Evolutionary conservation across 2,329 filamentous ascomycete genomes (phyloP).

Genomic region (Claviceps monticola): DNA sequence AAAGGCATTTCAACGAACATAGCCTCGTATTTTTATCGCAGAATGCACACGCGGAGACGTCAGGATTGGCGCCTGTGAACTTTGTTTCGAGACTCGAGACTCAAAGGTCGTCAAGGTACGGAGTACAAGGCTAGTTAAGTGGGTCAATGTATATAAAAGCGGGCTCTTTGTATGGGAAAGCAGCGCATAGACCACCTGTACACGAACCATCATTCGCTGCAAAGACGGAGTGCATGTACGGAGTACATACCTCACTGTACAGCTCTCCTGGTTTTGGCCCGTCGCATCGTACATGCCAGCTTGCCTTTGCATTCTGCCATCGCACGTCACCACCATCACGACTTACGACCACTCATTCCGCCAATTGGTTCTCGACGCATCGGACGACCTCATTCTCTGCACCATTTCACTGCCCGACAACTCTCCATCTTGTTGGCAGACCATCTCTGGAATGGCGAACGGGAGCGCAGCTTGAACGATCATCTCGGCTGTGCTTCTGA

Average conservation of each 20-base stretch:
- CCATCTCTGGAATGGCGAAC: slow-evolving; percentile 8
- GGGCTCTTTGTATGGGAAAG: too few relatives aligned
- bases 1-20: too few relatives aligned
- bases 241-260: background rate
- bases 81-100: too few relatives aligned
- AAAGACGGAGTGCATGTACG: background rate
- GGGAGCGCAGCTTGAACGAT: slow-evolving; percentile 8
- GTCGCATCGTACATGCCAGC: slow-evolving; percentile 4
- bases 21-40: too few relatives aligned
- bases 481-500: slow-evolving; percentile 9
- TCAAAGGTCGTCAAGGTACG: too few relatives aligned
- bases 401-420: background rate
- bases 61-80: too few relatives aligned
- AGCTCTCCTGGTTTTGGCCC: background rate
- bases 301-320: slow-evolving; percentile 8
- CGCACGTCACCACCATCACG: slow-evolving; percentile 2
- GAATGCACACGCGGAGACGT: too few relatives aligned
- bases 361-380: slow-evolving; percentile 1
- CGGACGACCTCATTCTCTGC: background rate
- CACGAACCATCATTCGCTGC: too few relatives aligned
- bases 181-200: too few relatives aligned
- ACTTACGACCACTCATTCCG: background rate
- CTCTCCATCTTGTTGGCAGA: background rate
- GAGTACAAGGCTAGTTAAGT: too few relatives aligned
- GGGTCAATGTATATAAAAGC: too few relatives aligned